A percentile compares a stretch with the other conserved stretches of the same genome.
Conservation (phyloP, 2,329 filamentous ascomycete genomes). For the Nemania sp. region DNA sequence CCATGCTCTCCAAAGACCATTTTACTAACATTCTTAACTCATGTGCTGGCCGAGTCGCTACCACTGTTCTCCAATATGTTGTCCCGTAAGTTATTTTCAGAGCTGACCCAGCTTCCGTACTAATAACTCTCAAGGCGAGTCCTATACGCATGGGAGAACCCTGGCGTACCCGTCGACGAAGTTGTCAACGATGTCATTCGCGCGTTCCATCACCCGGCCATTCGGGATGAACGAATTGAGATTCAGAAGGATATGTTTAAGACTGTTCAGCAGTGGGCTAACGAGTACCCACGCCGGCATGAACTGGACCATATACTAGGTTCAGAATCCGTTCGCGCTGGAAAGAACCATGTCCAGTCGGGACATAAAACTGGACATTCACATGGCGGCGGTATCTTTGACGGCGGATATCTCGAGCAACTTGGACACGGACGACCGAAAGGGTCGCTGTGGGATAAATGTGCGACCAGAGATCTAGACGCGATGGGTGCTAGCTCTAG, state of each 20-base stretch:
- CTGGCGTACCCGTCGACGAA: conserved; percentile 78
- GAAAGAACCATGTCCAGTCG: conserved; percentile 73
- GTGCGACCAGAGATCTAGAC: conserved; percentile 60
- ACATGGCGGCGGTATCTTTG: conserved; percentile 45
- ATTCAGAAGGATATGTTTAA: conserved; percentile 88
- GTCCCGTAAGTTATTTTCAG: conserved; percentile 64
- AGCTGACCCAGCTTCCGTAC: background rate
- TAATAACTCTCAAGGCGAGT: conserved; percentile 59
- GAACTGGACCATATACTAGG: conserved; percentile 75
- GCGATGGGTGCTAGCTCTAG: conserved; percentile 58
- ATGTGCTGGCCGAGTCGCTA: conserved; percentile 73
- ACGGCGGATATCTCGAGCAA: conserved; percentile 44
- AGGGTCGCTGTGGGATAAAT: conserved; percentile 64
- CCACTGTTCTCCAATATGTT: conserved; percentile 80
- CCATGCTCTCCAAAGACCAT: conserved; percentile 82
- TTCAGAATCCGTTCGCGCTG: conserved; percentile 79
- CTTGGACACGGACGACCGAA: conserved; percentile 60
- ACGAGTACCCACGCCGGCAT: conserved; percentile 67
- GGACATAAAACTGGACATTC: conserved; percentile 46
- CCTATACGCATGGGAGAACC: conserved; percentile 91
- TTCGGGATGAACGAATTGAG: conserved; percentile 74
- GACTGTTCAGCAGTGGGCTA: conserved; percentile 80
- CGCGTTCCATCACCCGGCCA: conserved; percentile 88
- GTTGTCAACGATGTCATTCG: conserved; percentile 79
- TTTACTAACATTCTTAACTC: conserved; percentile 80